These are phyloP conservation scores for Fusarium proliferatum DNA, from an alignment of 2,329 filamentous ascomycete genomes.

Conservation along the genomic window DNA sequence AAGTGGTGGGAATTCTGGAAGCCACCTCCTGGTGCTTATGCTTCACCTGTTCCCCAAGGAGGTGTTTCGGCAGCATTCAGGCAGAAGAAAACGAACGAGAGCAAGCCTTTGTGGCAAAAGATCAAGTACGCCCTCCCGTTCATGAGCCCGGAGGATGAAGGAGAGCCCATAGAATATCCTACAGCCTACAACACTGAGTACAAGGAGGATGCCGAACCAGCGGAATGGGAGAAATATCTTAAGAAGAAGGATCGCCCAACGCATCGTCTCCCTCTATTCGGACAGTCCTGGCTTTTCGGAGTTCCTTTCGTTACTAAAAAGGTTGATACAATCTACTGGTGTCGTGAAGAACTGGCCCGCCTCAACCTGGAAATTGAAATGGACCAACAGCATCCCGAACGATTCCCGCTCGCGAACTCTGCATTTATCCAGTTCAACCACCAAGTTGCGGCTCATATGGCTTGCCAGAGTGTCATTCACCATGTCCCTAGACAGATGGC, in stretches of 20 bases:
- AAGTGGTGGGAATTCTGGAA: conserved; percentile 74
- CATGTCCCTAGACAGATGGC: conserved; percentile 95
- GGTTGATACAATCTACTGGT: conserved; percentile 94
- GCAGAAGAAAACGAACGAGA: conserved; percentile 35
- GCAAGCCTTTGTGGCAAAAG: conserved; percentile 63
- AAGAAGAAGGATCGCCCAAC: conserved; percentile 85
- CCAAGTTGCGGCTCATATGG: conserved; percentile 98
- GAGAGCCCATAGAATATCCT: conserved; percentile 65
- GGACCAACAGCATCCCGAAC: conserved; percentile 86
- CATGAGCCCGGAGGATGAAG: conserved; percentile 47
- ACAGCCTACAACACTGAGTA: conserved; percentile 71
- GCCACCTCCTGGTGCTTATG: conserved; percentile 68
- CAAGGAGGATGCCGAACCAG: conserved; percentile 66
- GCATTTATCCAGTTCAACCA: conserved; percentile 99
- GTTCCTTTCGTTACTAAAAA: conserved; percentile 87
- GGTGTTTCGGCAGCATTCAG: too few species aligned
- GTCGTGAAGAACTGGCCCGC: conserved; percentile 84
- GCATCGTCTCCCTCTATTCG: conserved; percentile 75
- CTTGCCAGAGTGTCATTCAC: conserved; percentile 90
- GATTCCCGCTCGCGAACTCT: conserved; percentile 92
- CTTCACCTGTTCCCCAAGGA: conserved; percentile 70
- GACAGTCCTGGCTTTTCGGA: conserved; percentile 77
- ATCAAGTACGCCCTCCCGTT: conserved; percentile 64
- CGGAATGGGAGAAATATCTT: conserved; percentile 85
- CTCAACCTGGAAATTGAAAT: conserved; percentile 92